Conservation (phyloP, 441 rosid genomes). For the Geranium incanum region DNA sequence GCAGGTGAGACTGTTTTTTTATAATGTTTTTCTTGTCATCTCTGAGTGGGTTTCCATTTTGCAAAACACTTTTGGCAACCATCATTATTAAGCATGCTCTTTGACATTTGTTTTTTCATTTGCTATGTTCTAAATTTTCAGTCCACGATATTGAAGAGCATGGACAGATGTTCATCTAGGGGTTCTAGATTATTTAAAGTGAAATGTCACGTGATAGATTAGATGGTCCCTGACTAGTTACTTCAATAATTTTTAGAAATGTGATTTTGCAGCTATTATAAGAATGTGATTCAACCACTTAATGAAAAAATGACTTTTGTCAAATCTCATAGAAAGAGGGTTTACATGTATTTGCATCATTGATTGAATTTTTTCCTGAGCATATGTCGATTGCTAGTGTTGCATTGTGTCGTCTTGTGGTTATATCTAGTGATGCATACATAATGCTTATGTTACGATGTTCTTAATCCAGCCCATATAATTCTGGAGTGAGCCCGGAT, state of each 20-base stretch:
- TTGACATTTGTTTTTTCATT: not conserved
- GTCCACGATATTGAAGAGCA: not conserved
- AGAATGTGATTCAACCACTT: not conserved
- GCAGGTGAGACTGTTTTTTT: slow-evolving; percentile 51
- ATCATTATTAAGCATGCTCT: not conserved
- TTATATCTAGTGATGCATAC: not conserved
- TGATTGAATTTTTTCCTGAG: not conserved
- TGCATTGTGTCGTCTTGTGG: not conserved
- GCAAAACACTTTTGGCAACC: not conserved
- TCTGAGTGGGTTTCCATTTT: not conserved
- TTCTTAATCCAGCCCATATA: slow-evolving; percentile 57
- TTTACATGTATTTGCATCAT: not conserved
- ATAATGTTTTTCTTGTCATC: not conserved
- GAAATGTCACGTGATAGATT: not conserved
- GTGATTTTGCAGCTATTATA: not conserved
- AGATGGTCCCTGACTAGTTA: not conserved
- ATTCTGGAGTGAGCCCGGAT: slow-evolving; percentile 73
- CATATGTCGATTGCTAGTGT: not conserved
- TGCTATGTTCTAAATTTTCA: not conserved
- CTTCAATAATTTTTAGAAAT: not conserved
- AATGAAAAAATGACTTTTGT: not conserved
- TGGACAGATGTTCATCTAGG: not conserved
- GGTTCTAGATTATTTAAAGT: not conserved
- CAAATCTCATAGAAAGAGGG: not conserved
- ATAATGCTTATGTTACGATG: slow-evolving; percentile 7